Percentiles rank a stretch among this genome's conserved stretches.
Evolutionary conservation across 2,329 filamentous ascomycete genomes (phyloP).

Genomic region (Stachybotrys chlorohalonatus): DNA sequence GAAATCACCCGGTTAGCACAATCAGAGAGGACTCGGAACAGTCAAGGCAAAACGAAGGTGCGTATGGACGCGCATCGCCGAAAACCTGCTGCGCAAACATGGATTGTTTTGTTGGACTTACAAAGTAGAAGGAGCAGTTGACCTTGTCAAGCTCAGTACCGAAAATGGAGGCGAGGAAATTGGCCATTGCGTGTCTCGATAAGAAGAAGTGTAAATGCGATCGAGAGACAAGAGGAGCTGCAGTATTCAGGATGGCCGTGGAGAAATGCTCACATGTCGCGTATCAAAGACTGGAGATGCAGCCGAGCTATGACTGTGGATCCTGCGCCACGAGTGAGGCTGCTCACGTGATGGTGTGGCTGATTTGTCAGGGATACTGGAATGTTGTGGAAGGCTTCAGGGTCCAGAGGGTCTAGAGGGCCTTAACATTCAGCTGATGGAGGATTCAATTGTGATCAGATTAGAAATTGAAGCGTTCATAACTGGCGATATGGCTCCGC

Average conservation of each 20-base stretch:
- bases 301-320: slow-evolving; percentile 1
- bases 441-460: no score
- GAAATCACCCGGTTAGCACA: slow-evolving; percentile 2
- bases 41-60: not conserved
- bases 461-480: no score
- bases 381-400: not conserved
- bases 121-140: slow-evolving; percentile 94
- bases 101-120: slow-evolving; percentile 14
- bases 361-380: slow-evolving; percentile 12
- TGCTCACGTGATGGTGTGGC: slow-evolving; percentile 21
- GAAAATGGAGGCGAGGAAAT: slow-evolving; percentile 98
- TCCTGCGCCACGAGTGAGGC: slow-evolving; percentile 17
- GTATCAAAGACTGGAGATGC: not conserved
- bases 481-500: no score
- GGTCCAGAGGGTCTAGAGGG: no score
- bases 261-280: not conserved
- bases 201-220: not conserved
- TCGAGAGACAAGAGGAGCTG: not conserved
- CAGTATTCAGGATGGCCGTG: not conserved
- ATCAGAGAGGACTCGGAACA: not conserved
- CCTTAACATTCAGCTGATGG: no score
- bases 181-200: slow-evolving; percentile 57
- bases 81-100: not conserved
- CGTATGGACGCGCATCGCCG: not conserved
- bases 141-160: slow-evolving; percentile 99